A percentile compares a stretch with the other conserved stretches of the same genome.
These are phyloP conservation scores for Blumeria graminis DNA, from an alignment of 2,329 filamentous ascomycete species.

Conservation along the genomic window DNA sequence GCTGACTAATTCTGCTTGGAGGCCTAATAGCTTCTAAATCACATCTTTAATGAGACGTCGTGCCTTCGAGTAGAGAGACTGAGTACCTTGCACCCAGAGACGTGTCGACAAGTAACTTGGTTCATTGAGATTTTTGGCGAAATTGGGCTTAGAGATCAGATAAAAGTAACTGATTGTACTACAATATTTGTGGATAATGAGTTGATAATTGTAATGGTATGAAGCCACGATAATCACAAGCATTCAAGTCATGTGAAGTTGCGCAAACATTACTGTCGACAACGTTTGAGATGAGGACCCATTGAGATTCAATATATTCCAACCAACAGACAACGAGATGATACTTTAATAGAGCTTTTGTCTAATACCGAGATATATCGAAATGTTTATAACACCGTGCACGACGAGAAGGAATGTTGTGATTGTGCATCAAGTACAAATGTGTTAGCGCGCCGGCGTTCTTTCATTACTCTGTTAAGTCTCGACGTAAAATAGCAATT, in stretches of 20 bases:
- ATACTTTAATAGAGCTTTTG: not conserved
- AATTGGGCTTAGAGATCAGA: not conserved
- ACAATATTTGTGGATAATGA: not conserved
- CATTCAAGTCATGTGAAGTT: constrained; percentile 1
- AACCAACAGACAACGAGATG: not conserved
- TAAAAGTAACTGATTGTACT: not conserved
- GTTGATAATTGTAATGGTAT: not conserved
- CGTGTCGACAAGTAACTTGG: not conserved
- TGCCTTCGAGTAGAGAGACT: not conserved
- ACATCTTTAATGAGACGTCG: not conserved
- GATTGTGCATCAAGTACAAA: no score
- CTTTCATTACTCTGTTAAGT: no score
- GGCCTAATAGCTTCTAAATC: not conserved
- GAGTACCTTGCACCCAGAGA: constrained; percentile 1
- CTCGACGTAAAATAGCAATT: no score
- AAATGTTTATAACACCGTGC: no score
- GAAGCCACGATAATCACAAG: not conserved
- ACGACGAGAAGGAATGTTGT: no score
- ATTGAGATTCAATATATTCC: not conserved
- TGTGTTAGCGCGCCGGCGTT: no score
- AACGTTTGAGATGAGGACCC: not conserved
- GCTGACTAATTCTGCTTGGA: not conserved
- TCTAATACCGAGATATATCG: no score
- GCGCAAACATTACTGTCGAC: not conserved
- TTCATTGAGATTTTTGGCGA: not conserved